A percentile compares a stretch with the other conserved stretches of the same genome.
These are phyloP conservation scores for Cnidoscolus chayamansa DNA, from an alignment of 441 rosid species.

Conservation along the genomic window DNA sequence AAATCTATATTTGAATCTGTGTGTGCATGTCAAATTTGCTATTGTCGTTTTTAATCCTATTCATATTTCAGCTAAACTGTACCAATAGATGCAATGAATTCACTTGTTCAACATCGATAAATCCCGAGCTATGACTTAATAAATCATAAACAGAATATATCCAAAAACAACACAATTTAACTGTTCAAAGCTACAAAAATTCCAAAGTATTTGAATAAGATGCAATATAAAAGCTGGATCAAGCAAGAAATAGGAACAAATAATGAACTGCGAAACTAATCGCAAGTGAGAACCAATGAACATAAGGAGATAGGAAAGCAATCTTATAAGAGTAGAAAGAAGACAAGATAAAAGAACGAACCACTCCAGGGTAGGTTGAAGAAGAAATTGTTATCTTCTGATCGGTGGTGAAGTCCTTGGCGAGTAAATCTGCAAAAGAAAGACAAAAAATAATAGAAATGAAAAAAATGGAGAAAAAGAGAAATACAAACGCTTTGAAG, in stretches of 20 bases:
- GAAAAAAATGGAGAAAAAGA: not conserved
- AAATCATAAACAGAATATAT: not conserved
- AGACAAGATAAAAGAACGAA: slow-evolving; percentile 9
- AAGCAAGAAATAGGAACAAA: not conserved
- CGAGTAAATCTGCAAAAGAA: slow-evolving; percentile 33
- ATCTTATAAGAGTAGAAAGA: not conserved
- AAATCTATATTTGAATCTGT: not conserved
- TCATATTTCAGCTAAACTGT: not conserved
- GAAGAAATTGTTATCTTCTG: slow-evolving; percentile 33
- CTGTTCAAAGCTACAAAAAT: not conserved
- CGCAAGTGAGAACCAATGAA: not conserved
- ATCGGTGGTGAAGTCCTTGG: slow-evolving; percentile 34
- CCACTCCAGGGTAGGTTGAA: slow-evolving; percentile 28
- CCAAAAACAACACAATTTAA: not conserved
- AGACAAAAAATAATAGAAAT: not conserved
- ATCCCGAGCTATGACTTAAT: not conserved
- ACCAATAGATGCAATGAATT: not conserved
- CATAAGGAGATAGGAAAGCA: not conserved
- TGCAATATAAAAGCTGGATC: slow-evolving; percentile 1
- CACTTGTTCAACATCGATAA: not conserved
- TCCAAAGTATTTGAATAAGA: not conserved
- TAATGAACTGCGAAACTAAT: not conserved
- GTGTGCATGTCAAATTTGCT: not conserved
- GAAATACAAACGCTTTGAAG: not conserved
- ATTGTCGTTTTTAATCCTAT: not conserved